Evolutionary conservation across 1,284 basidiomycete species (phyloP).

Genomic region (Ceratobasidium sp.): DNA sequence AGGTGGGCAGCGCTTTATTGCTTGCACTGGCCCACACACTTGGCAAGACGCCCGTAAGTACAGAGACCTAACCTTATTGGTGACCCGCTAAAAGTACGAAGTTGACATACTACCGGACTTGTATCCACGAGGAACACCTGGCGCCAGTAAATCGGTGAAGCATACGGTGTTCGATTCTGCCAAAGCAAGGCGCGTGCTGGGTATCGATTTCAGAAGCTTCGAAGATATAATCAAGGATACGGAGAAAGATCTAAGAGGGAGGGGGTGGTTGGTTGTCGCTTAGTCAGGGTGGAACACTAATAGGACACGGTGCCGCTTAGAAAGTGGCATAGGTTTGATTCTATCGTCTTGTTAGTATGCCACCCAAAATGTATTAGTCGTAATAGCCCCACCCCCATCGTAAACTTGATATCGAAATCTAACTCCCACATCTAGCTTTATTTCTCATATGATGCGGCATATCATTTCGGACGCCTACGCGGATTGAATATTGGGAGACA

Average conservation of each 20-base stretch:
- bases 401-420: no score
- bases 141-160: slow-evolving; percentile 59
- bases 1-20: slow-evolving; percentile 71
- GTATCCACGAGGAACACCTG: slow-evolving; percentile 55
- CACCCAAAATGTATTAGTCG: no score
- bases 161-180: slow-evolving; percentile 55
- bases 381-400: no score
- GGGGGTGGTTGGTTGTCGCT: slow-evolving; percentile 58
- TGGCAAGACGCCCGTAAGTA: slow-evolving; percentile 39
- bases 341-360: no score
- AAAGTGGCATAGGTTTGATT: no score
- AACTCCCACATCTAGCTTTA: no score
- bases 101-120: slow-evolving; percentile 16
- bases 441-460: no score
- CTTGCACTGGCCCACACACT: slow-evolving; percentile 56
- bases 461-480: no score
- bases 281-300: no score
- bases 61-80: background rate
- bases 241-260: slow-evolving; percentile 59
- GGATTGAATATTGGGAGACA: no score
- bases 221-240: slow-evolving; percentile 62
- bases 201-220: slow-evolving; percentile 62
- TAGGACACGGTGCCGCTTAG: no score
- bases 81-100: background rate
- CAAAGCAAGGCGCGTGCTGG: slow-evolving; percentile 63